phyloP scores from a whole-genome alignment of 139 green algal species.

The Chlorella sorokiniana region DNA sequence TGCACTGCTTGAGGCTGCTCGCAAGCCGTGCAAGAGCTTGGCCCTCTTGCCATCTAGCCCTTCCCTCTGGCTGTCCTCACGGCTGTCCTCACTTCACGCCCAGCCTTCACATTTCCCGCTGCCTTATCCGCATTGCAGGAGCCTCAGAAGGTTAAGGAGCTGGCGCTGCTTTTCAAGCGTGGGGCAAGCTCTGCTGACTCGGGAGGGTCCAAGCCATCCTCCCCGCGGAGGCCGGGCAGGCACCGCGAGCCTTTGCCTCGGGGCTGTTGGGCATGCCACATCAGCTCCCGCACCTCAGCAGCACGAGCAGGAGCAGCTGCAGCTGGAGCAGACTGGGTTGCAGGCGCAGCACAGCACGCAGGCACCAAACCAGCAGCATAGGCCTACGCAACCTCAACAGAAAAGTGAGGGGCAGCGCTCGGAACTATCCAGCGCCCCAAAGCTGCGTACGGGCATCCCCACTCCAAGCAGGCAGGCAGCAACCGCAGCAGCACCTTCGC shows the following conservation, averaged over 20 bases:
- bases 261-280: no score
- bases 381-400: no score
- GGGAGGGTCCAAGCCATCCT: no score
- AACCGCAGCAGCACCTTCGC: no score
- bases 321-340: neutral
- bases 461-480: no score
- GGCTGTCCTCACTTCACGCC: neutral
- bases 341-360: no score
- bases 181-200: neutral
- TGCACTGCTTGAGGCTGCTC: neutral
- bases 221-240: no score
- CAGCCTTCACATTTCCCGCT: neutral
- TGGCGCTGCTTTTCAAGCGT: slow-evolving; percentile 33
- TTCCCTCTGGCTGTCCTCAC: neutral
- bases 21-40: neutral
- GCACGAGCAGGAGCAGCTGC: neutral
- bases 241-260: no score
- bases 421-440: no score
- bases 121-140: slow-evolving; percentile 9
- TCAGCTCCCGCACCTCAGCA: neutral
- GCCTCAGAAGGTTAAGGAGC: slow-evolving; percentile 27
- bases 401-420: no score
- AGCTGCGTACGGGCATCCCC: no score
- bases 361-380: no score
- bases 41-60: neutral